Base-by-base conservation (phyloP, 768 basidiomycete genomes). In the Termitomyces sp. region DNA sequence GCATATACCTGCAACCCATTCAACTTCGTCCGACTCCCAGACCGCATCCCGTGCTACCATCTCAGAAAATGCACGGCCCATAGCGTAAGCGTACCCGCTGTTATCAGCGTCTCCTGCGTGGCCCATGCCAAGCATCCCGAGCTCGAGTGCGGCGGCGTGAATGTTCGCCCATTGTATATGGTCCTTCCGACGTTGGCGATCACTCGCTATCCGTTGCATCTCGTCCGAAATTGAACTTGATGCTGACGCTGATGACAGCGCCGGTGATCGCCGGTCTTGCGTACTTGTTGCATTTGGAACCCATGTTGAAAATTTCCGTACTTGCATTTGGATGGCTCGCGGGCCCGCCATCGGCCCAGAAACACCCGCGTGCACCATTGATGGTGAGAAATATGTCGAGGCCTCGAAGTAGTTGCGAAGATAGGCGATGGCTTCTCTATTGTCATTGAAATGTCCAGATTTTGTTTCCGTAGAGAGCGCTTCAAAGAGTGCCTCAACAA, bases 111-210 rank as follows among this genome's bases (percentile, higher is more conserved):
- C 73, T 21, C 68, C 67, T 8, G 69, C 69, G 45, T 72, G 70
- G 2, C 76, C 75, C 66, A 77, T 62, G 2, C 66, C 70, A 41
- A 84, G 65, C 64, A 83, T 74, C 14, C 80, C 79, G 1, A 84
- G 73, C 59, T 85, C 83, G 42, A 85, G 73, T 9, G 83, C 82
- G 4, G 83, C 79, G 0, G 81, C 84, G 59, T 85, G 84, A 12
- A 85, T 80, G 35, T 81, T 77, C 0, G 84, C 84, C 84, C 84
- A 85, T 51, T 83, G 80, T 0, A 85, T 80, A 57, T 85, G 77
- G 53, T 85, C 83, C 53, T 83, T 84, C 53, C 82, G 74, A 3
- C 82, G 72, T 59, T 83, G 82, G 43, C 84, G 72, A 52, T 85
- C 84, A 22, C 62, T 67, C 21, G 81, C 82, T 53, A 85, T 83